Conservation (phyloP, 176 grass and related monocot genomes). For the Avena atlantica region DNA sequence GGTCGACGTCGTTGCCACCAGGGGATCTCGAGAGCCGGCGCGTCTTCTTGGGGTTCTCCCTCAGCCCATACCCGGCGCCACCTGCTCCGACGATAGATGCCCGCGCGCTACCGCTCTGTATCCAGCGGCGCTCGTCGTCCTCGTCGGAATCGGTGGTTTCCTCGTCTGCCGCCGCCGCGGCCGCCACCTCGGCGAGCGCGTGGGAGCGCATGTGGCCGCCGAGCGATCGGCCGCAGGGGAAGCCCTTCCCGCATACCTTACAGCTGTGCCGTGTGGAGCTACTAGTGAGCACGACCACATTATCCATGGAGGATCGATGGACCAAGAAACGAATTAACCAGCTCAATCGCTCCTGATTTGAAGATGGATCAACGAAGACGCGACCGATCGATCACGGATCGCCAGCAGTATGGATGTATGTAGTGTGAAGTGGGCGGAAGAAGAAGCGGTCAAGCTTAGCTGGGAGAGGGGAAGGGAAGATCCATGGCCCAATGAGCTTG, state of each 20-base stretch:
- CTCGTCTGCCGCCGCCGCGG: not conserved
- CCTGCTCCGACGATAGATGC: not conserved
- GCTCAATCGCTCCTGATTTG: not conserved
- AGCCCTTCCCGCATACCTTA: constrained; percentile 71
- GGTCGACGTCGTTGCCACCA: not conserved
- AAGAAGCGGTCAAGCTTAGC: constrained; percentile 46
- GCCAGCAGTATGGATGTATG: not conserved
- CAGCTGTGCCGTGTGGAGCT: constrained; percentile 48
- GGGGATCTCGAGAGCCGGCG: constrained; percentile 51
- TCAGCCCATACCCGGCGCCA: constrained; percentile 50
- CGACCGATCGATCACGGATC: not conserved
- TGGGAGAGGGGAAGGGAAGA: constrained; percentile 7
- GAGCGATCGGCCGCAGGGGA: constrained; percentile 64
- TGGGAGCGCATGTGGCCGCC: constrained; percentile 78
- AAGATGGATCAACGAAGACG: constrained; percentile 34
- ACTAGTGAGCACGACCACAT: constrained; percentile 27
- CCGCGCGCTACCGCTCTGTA: not conserved
- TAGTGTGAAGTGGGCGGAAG: not conserved
- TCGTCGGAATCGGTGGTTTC: not conserved
- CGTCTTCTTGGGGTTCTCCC: constrained; percentile 84
- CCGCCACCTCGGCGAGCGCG: constrained; percentile 40
- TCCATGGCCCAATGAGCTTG: constrained; percentile 44
- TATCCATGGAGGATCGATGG: constrained; percentile 30
- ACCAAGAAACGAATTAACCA: constrained; percentile 3
- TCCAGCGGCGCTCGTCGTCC: not conserved